Percentiles rank a stretch among this genome's conserved stretches.
Conservation (phyloP, 495 filamentous ascomycete genomes). For the Xylaria palmicola region DNA sequence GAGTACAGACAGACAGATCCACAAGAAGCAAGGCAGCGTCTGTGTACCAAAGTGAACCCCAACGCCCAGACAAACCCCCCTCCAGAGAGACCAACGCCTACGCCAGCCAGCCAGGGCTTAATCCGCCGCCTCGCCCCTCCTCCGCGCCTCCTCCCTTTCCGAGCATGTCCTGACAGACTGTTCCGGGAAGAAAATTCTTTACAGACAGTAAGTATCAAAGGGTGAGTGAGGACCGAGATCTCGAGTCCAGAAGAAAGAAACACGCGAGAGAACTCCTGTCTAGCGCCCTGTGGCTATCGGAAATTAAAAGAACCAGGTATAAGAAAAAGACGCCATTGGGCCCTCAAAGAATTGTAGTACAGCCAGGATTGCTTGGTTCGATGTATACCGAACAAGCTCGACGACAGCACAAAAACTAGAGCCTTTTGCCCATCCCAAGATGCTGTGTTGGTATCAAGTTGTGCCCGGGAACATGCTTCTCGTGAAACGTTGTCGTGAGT, state of each 20-base stretch:
- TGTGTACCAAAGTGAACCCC: neutral
- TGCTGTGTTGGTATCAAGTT: constrained; percentile 2
- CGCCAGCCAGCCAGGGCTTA: constrained; percentile 20
- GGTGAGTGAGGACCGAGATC: constrained; percentile 3
- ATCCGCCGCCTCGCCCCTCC: constrained; percentile 18
- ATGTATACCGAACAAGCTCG: neutral
- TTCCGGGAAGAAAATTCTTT: constrained; percentile 9
- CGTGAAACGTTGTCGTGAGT: constrained; percentile 20
- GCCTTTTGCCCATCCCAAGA: neutral
- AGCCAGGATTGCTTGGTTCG: neutral
- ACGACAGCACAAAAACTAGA: neutral
- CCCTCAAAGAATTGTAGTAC: neutral
- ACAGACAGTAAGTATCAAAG: neutral
- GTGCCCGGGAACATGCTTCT: neutral
- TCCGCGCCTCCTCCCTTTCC: constrained; percentile 22
- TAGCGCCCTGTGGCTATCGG: neutral
- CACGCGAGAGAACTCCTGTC: neutral
- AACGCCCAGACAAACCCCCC: neutral
- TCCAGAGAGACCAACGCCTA: constrained; percentile 19
- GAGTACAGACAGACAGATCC: neutral
- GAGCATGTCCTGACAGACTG: constrained; percentile 29
- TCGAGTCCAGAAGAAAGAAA: neutral
- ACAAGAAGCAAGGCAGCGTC: neutral
- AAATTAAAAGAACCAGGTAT: neutral
- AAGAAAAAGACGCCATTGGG: constrained; percentile 1